phyloP scores from a whole-genome alignment of 1,284 basidiomycete genomes.

The Ustilago trichophora region DNA sequence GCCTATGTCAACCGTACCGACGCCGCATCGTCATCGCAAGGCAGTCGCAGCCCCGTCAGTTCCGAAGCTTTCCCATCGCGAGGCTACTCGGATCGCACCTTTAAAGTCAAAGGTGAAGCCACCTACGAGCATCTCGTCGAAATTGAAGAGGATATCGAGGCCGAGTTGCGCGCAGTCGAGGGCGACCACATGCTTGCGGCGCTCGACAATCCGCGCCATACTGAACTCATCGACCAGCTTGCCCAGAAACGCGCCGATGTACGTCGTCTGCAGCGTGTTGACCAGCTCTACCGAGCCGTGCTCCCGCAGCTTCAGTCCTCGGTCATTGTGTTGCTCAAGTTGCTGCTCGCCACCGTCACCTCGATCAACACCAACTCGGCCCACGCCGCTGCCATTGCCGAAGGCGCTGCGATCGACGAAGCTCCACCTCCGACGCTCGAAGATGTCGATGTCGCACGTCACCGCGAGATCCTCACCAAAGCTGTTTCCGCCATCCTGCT shows the following conservation, averaged over 20 bases:
- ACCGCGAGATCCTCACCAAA: slow-evolving; percentile 97
- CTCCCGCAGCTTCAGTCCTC: slow-evolving; percentile 61
- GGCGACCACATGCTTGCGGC: slow-evolving; percentile 58
- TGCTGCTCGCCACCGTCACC: slow-evolving; percentile 63
- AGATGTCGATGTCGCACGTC: slow-evolving; percentile 91
- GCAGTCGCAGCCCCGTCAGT: slow-evolving; percentile 52
- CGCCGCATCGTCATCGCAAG: slow-evolving; percentile 47
- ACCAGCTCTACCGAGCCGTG: slow-evolving; percentile 58
- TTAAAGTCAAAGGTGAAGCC: slow-evolving; percentile 55
- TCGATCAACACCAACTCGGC: slow-evolving; percentile 61
- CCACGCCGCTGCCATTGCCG: slow-evolving; percentile 61
- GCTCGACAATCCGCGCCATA: slow-evolving; percentile 55
- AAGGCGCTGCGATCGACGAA: slow-evolving; percentile 60
- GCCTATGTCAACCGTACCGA: slow-evolving; percentile 33
- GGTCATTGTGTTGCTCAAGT: slow-evolving; percentile 65
- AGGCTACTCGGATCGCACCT: slow-evolving; percentile 26
- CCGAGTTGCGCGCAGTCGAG: slow-evolving; percentile 48
- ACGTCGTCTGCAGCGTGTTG: slow-evolving; percentile 57
- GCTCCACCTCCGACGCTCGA: slow-evolving; percentile 83
- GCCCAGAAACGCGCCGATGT: slow-evolving; percentile 58
- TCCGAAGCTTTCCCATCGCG: slow-evolving; percentile 40
- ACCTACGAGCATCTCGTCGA: slow-evolving; percentile 58
- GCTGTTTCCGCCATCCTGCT: slow-evolving; percentile 94
- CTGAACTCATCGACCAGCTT: slow-evolving; percentile 33
- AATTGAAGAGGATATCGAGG: slow-evolving; percentile 52